Evolutionary conservation across 352 stramenopile genomes (phyloP).

Genomic region (Phytophthora sp.): DNA sequence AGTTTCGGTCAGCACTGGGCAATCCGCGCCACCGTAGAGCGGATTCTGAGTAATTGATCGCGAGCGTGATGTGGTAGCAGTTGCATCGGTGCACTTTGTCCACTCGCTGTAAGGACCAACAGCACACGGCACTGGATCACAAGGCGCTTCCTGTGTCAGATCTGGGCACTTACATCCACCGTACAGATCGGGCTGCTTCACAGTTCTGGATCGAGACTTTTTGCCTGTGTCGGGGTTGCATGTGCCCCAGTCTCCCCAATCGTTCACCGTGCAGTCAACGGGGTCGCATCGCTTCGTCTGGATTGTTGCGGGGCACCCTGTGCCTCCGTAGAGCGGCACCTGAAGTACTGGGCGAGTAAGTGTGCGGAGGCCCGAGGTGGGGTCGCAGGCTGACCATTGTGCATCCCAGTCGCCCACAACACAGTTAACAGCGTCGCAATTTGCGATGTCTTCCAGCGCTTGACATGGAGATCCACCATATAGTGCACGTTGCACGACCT

Average conservation of each 20-base stretch:
- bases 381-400: constrained; percentile 44
- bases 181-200: constrained; percentile 56
- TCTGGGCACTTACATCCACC: constrained; percentile 54
- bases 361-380: constrained; percentile 31
- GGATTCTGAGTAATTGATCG: constrained; percentile 37
- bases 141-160: constrained; percentile 41
- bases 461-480: constrained; percentile 38
- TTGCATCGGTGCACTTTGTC: constrained; percentile 51
- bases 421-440: constrained; percentile 53
- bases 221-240: constrained; percentile 36
- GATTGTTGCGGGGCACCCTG: constrained; percentile 33
- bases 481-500: constrained; percentile 37
- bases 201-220: constrained; percentile 43
- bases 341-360: constrained; percentile 47
- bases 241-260: constrained; percentile 33
- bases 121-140: constrained; percentile 50
- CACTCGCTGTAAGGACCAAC: constrained; percentile 55
- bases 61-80: constrained; percentile 32
- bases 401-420: constrained; percentile 41
- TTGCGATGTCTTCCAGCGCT: constrained; percentile 40
- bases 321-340: constrained; percentile 41
- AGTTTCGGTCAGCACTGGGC: constrained; percentile 29
- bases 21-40: constrained; percentile 44
- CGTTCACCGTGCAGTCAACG: constrained; percentile 52
- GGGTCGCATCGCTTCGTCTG: constrained; percentile 51